phyloP scores from a whole-genome alignment of 1,284 basidiomycete genomes.

The Trametes polyzona region DNA sequence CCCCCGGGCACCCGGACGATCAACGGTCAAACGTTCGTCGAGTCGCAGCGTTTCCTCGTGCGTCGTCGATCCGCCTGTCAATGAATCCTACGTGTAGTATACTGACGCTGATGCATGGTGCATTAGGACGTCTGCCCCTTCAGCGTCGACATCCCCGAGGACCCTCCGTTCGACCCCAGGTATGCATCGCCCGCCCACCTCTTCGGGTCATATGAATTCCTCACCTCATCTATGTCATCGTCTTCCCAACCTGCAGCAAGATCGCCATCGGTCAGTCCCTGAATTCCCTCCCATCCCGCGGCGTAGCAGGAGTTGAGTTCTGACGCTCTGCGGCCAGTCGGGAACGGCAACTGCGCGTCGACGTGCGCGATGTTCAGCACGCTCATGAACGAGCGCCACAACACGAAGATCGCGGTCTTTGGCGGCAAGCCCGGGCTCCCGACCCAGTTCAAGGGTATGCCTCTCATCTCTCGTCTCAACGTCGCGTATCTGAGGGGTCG shows the following conservation, averaged over 20 bases:
- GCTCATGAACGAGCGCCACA: slow-evolving; percentile 61
- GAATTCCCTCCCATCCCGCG: background rate
- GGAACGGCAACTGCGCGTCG: slow-evolving; percentile 61
- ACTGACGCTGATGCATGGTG: background rate
- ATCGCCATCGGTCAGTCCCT: slow-evolving; percentile 51
- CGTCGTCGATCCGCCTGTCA: too few species aligned
- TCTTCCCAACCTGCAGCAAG: slow-evolving; percentile 41
- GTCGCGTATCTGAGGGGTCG: too few species aligned
- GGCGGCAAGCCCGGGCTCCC: slow-evolving; percentile 58
- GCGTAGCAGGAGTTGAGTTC: background rate
- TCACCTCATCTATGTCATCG: background rate
- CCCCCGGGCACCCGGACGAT: slow-evolving; percentile 49
- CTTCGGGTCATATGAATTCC: too few species aligned
- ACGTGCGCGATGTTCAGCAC: slow-evolving; percentile 70
- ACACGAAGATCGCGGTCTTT: slow-evolving; percentile 60
- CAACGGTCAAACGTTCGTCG: slow-evolving; percentile 53
- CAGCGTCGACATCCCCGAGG: slow-evolving; percentile 48
- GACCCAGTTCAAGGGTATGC: slow-evolving; percentile 57
- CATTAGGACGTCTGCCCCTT: slow-evolving; percentile 44
- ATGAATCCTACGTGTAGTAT: too few species aligned
- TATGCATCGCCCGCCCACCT: too few species aligned
- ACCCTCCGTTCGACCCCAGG: slow-evolving; percentile 58
- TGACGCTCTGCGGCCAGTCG: slow-evolving; percentile 30
- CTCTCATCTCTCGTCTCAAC: background rate
- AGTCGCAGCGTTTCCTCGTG: slow-evolving; percentile 61